Percentiles rank a stretch among this genome's conserved stretches.
Conservation (phyloP, 2,329 filamentous ascomycete genomes). For the Tolypocladium guangdongense region DNA sequence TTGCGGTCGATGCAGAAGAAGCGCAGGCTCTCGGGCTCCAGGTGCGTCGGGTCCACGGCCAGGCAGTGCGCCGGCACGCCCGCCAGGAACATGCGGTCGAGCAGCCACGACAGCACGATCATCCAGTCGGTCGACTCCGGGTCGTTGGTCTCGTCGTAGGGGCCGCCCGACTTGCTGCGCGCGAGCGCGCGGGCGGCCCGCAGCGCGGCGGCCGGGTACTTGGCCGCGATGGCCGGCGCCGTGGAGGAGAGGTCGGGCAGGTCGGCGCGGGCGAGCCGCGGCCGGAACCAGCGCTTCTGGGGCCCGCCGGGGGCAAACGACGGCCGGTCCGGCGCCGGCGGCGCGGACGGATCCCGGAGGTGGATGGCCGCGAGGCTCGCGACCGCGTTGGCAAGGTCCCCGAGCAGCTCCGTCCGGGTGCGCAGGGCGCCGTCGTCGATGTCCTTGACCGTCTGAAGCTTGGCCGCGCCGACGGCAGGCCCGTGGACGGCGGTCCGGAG, state of each 20-base stretch:
- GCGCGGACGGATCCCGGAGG: no score
- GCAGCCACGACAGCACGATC: slow-evolving; percentile 22
- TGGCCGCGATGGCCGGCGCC: neutral
- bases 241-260: no score
- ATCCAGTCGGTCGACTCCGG: slow-evolving; percentile 24
- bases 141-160: slow-evolving; percentile 16
- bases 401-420: no score
- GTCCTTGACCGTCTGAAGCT: no score
- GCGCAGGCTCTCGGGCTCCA: slow-evolving; percentile 25
- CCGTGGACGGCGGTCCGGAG: neutral
- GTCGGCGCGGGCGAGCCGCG: no score
- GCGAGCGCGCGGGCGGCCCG: neutral
- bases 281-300: no score
- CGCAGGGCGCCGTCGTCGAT: no score
- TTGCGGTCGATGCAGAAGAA: slow-evolving; percentile 33
- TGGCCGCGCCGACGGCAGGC: neutral
- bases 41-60: slow-evolving; percentile 22
- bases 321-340: no score
- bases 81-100: slow-evolving; percentile 24
- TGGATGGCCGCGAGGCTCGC: no score
- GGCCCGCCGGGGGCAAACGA: no score
- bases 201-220: no score
- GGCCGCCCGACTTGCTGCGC: neutral
- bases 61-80: slow-evolving; percentile 29
- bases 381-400: no score